phyloP scores from a whole-genome alignment of 1,139 yeast genomes.

The Tardiomyces digboiensis region DNA sequence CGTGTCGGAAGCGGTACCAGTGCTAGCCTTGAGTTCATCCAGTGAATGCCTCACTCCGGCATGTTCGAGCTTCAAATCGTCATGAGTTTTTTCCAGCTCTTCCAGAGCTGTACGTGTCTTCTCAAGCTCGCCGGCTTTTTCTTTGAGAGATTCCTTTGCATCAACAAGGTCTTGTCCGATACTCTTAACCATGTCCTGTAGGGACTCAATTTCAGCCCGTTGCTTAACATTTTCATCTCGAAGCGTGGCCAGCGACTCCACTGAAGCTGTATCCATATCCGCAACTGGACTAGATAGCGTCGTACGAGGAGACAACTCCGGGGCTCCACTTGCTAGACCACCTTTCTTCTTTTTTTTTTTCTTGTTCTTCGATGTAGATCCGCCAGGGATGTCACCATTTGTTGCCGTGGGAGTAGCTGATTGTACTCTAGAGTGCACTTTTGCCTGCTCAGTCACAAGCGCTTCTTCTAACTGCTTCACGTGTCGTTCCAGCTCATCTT shows the following conservation, averaged over 20 bases:
- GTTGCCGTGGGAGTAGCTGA: too few species aligned
- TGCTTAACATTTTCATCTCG: background rate
- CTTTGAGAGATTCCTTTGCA: constrained; percentile 34
- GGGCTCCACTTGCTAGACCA: constrained; percentile 1
- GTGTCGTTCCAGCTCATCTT: background rate
- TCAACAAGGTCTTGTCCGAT: constrained; percentile 70
- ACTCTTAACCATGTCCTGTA: constrained; percentile 62
- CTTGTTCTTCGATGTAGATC: too few species aligned
- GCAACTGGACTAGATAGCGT: too few species aligned
- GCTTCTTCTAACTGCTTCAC: background rate
- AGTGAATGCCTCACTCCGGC: background rate
- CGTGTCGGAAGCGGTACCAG: constrained; percentile 1
- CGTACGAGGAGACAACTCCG: too few species aligned
- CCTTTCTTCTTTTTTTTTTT: constrained; percentile 8
- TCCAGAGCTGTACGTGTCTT: constrained; percentile 4
- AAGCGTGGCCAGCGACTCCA: too few species aligned
- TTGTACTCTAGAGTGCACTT: too few species aligned
- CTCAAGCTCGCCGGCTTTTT: constrained; percentile 2
- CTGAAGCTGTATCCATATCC: too few species aligned
- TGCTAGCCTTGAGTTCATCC: constrained; percentile 4
- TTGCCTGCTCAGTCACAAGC: background rate
- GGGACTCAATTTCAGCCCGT: constrained; percentile 37
- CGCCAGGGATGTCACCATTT: too few species aligned
- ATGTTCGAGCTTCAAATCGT: background rate
- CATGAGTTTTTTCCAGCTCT: constrained; percentile 7